phyloP scores from a whole-genome alignment of 805 yeast genomes.

The Saturnispora serradocipensis region DNA sequence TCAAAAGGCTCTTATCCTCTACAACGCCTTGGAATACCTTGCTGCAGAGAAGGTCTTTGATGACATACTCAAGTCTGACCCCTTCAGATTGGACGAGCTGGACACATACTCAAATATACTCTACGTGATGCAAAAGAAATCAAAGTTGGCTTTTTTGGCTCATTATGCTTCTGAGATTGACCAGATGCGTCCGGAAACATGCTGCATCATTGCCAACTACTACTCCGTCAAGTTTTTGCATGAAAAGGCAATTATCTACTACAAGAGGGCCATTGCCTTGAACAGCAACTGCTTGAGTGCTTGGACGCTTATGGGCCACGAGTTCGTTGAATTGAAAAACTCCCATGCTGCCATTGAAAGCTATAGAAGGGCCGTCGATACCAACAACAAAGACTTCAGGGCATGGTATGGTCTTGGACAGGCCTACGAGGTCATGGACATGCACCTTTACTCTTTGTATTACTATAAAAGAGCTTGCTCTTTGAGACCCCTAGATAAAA shows the following conservation, averaged over 20 bases:
- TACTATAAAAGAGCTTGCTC: constrained; percentile 89
- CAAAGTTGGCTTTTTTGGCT: constrained; percentile 79
- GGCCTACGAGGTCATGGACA: constrained; percentile 92
- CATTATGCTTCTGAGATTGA: constrained; percentile 78
- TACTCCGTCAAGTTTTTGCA: constrained; percentile 88
- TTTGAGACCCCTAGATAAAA: constrained; percentile 75
- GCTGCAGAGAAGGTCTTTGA: constrained; percentile 78
- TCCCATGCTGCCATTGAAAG: constrained; percentile 97
- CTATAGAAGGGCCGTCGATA: constrained; percentile 86
- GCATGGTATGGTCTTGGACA: constrained; percentile 99
- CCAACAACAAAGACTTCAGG: constrained; percentile 78
- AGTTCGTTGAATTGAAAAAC: constrained; percentile 90
- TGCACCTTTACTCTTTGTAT: constrained; percentile 86
- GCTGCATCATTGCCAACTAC: constrained; percentile 89
- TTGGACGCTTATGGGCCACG: constrained; percentile 99
- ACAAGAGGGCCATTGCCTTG: constrained; percentile 77
- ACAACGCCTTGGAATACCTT: constrained; percentile 76
- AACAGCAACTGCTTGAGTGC: constrained; percentile 78
- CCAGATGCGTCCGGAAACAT: constrained; percentile 85
- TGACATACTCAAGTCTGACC: constrained; percentile 61
- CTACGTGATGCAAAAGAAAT: constrained; percentile 83
- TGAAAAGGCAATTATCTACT: constrained; percentile 89
- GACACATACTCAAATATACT: constrained; percentile 92
- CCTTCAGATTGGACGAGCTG: constrained; percentile 80
- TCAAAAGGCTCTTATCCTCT: constrained; percentile 74